Evolutionary conservation across 495 filamentous ascomycete genomes (phyloP), one percentile per base, ranked within the genome.

Genomic region (Talaromyces liani): DNA sequence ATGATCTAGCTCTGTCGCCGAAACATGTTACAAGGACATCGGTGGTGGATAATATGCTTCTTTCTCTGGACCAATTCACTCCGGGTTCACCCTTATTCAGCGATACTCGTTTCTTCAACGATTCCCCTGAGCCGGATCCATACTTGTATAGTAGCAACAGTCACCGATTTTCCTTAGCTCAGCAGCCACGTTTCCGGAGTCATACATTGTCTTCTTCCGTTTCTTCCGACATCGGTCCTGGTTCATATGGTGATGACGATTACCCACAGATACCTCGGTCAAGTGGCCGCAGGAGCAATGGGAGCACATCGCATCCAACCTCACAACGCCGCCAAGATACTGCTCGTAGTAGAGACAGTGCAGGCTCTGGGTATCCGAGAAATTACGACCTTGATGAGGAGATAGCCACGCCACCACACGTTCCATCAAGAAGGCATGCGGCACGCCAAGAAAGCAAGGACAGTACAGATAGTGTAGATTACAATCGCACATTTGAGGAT

Each of bases 21-120:
- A 80, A 87, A 62, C 87, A 92, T 71, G 85, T 88, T 65, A 87
- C 87, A 29, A 86, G 92, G 58, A 90, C 92, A 67, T 96, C 92
- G 24, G 86, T 97, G 55, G 89, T 97, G 51, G 90, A 93, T 73
- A 93, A 96, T 69, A 91, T 97, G 86, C 84, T 97, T 12, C 82
- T 92, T 33, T 96, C 93, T 18, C 84, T 97, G 63, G 91, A 95
- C 73, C 88, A 91, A 76, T 84, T 91, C 70, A 77, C 84, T 63
- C 80, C 83, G 5, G 82, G 68, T 9, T 69, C 75, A 4, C 76
- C 75, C 0, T 62, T 75, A 6, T 55, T 79, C 45, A 76, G 76
- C 36, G 77, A 81, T 60, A 76, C 76, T 60, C 72, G 74, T 62
- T 69, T 75, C 57, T 81, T 74, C 68, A 77, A 75, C 58, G 75